Conservation (phyloP, 2,329 filamentous ascomycete species). For the Neofusicoccum parvum region DNA sequence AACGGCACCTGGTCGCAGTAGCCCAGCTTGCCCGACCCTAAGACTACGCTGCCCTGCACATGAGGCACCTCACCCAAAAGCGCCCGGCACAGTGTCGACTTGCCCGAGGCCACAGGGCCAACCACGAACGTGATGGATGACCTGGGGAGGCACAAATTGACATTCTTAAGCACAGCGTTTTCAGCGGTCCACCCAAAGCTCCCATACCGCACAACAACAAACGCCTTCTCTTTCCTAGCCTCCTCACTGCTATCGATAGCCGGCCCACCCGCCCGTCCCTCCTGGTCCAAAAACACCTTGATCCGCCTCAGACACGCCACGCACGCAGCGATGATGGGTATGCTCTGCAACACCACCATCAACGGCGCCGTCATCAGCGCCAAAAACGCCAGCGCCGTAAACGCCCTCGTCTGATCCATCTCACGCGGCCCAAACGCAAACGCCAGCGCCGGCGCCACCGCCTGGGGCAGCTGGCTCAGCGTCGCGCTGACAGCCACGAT, state of each 20-base stretch:
- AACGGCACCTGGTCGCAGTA: conserved; percentile 43
- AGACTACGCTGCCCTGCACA: conserved; percentile 34
- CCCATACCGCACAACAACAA: conserved; percentile 42
- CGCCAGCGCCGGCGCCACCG: neutral
- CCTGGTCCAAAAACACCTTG: neutral
- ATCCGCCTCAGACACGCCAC: neutral
- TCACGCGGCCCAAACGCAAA: neutral
- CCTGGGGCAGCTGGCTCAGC: neutral
- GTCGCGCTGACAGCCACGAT: neutral
- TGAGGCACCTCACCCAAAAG: conserved; percentile 38
- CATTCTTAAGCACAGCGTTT: conserved; percentile 43
- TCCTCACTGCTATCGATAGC: conserved; percentile 19
- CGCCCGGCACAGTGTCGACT: conserved; percentile 45
- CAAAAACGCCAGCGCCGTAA: neutral
- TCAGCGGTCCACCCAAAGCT: conserved; percentile 52
- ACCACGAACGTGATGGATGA: conserved; percentile 24
- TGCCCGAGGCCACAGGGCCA: conserved; percentile 23
- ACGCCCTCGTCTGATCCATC: neutral
- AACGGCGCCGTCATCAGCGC: neutral
- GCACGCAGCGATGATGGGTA: conserved; percentile 24
- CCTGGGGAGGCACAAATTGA: conserved; percentile 45
- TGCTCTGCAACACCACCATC: conserved; percentile 29
- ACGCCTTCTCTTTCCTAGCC: conserved; percentile 27
- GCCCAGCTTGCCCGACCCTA: conserved; percentile 37
- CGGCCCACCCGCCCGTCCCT: neutral